Percentiles rank a stretch among this genome's conserved stretches.
These are phyloP conservation scores for Umbelopsis isabellina DNA, from an alignment of 192 early-diverging fungal species.

Conservation along the genomic window DNA sequence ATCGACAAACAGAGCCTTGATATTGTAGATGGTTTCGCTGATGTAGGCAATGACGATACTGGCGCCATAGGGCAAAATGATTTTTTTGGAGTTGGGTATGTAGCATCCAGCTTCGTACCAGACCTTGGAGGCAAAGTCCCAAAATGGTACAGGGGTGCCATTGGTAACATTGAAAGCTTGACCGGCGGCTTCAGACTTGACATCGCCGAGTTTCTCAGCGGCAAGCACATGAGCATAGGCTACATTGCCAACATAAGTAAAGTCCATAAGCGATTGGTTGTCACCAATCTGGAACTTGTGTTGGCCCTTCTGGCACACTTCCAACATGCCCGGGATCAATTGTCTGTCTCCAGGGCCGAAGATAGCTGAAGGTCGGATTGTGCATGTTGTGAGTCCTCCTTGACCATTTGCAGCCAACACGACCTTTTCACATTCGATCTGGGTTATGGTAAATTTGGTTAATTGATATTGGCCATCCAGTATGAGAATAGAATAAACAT, in stretches of 20 bases:
- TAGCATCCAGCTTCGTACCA: conserved; percentile 63
- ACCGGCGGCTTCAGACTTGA: conserved; percentile 34
- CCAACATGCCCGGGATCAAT: conserved; percentile 66
- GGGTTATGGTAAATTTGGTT: background rate
- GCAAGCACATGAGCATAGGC: conserved; percentile 91
- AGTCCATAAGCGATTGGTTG: conserved; percentile 85
- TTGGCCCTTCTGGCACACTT: conserved; percentile 63
- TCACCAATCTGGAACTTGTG: conserved; percentile 81
- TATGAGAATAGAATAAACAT: too few species aligned
- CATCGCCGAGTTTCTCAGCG: conserved; percentile 63
- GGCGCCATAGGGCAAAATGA: conserved; percentile 59
- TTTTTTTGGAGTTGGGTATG: conserved; percentile 58
- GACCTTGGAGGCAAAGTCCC: conserved; percentile 81
- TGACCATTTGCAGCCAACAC: conserved; percentile 75
- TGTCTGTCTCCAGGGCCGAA: conserved; percentile 88
- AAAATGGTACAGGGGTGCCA: conserved; percentile 86
- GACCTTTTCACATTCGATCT: conserved; percentile 68
- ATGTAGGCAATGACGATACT: conserved; percentile 58
- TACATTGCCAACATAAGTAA: conserved; percentile 94
- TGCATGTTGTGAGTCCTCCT: conserved; percentile 66
- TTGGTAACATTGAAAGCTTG: conserved; percentile 93
- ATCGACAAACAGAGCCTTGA: conserved; percentile 64
- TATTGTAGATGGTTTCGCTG: conserved; percentile 63
- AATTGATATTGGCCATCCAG: background rate
- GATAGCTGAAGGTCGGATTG: conserved; percentile 87